Evolutionary conservation across 345 rosid genomes (phyloP).

Genomic region (Mangifera indica): DNA sequence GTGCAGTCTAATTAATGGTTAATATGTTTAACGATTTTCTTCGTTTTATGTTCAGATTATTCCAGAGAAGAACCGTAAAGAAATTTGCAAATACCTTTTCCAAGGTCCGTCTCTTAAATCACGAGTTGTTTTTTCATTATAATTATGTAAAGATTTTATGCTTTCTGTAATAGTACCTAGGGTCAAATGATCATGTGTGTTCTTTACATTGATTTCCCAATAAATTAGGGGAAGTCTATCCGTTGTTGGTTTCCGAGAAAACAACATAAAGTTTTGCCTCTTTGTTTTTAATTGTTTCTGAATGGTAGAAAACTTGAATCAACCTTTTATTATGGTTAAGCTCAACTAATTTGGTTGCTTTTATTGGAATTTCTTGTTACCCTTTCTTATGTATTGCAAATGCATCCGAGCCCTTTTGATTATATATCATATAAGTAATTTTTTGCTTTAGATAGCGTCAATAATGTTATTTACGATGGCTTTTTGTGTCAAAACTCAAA

Average conservation of each 20-base stretch:
- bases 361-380: background rate
- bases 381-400: too few species aligned
- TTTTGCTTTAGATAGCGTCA: too few species aligned
- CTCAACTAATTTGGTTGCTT: background rate
- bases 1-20: background rate
- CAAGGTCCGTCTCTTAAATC: slow-evolving; percentile 36
- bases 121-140: background rate
- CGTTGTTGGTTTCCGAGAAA: background rate
- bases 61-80: slow-evolving; percentile 30
- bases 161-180: background rate
- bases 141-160: background rate
- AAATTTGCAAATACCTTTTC: slow-evolving; percentile 56
- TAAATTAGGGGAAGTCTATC: background rate
- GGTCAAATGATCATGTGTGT: background rate
- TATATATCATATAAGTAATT: too few species aligned
- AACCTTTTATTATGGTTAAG: background rate
- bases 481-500: too few species aligned
- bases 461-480: too few species aligned
- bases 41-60: slow-evolving; percentile 16
- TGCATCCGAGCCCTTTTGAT: too few species aligned
- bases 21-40: background rate
- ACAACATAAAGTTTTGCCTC: too few species aligned
- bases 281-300: background rate
- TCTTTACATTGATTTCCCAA: background rate
- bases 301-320: background rate